A percentile compares a stretch with the other conserved stretches of the same genome.
Evolutionary conservation across 495 filamentous ascomycete genomes (phyloP).

Genomic region (Chaetomidium leptoderma): DNA sequence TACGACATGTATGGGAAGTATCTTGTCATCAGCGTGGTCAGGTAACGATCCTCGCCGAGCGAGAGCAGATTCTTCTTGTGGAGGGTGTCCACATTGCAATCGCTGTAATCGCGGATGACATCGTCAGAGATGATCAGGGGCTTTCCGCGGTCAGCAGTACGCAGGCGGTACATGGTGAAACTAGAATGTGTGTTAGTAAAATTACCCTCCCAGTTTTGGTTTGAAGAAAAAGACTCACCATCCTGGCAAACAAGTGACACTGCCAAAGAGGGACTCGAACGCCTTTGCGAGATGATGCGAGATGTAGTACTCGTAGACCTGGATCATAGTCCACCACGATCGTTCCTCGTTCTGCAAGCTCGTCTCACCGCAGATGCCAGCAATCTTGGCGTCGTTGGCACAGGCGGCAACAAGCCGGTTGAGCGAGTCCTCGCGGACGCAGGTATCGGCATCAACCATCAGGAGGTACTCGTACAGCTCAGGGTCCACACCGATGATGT

Average conservation of each 20-base stretch:
- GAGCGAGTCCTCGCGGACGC: slow-evolving; percentile 85
- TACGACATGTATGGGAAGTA: slow-evolving; percentile 93
- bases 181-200: slow-evolving; percentile 50
- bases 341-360: slow-evolving; percentile 91
- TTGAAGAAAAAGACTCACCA: slow-evolving; percentile 61
- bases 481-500: slow-evolving; percentile 96
- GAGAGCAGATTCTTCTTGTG: slow-evolving; percentile 98
- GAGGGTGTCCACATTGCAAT: slow-evolving; percentile 84
- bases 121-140: slow-evolving; percentile 88
- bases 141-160: slow-evolving; percentile 85
- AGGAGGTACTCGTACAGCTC: slow-evolving; percentile 96
- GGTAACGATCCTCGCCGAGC: slow-evolving; percentile 93
- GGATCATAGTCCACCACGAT: slow-evolving; percentile 99
- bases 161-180: slow-evolving; percentile 97
- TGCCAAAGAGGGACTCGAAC: slow-evolving; percentile 92
- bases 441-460: slow-evolving; percentile 97
- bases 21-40: slow-evolving; percentile 97
- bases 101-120: slow-evolving; percentile 80
- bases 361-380: slow-evolving; percentile 95
- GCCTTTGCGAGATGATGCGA: slow-evolving; percentile 91
- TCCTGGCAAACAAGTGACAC: slow-evolving; percentile 95
- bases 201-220: neutral
- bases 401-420: slow-evolving; percentile 91
- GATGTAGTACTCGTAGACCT: slow-evolving; percentile 98
- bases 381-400: slow-evolving; percentile 91